Evolutionary conservation across 2,329 filamentous ascomycete genomes (phyloP).

Genomic region (Pleoardoris graminearum): DNA sequence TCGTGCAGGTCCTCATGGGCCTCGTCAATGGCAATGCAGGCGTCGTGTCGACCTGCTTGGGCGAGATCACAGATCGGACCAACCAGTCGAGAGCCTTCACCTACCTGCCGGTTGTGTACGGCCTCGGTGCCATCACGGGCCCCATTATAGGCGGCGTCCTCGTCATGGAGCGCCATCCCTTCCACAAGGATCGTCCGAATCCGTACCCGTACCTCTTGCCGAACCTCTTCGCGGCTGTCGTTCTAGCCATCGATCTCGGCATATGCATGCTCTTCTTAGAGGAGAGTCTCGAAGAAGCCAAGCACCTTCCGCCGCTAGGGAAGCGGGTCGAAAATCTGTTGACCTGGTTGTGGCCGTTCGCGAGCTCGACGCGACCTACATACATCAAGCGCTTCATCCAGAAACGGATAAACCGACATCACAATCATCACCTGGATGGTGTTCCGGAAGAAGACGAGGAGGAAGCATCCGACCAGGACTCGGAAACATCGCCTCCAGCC

Average conservation of each 20-base stretch:
- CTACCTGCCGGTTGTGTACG: constrained; percentile 95
- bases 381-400: constrained; percentile 55
- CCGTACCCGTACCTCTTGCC: constrained; percentile 82
- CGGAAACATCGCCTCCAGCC: constrained; percentile 40
- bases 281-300: constrained; percentile 76
- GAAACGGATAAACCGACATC: constrained; percentile 25
- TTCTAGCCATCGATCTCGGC: constrained; percentile 73
- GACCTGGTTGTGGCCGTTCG: constrained; percentile 71
- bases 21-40: constrained; percentile 93
- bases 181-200: constrained; percentile 55
- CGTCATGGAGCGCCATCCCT: constrained; percentile 65
- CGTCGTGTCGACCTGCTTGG: constrained; percentile 88
- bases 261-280: constrained; percentile 80
- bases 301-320: constrained; percentile 62
- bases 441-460: constrained; percentile 43
- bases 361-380: constrained; percentile 60
- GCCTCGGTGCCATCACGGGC: constrained; percentile 88
- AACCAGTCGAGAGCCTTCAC: constrained; percentile 95
- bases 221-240: constrained; percentile 74
- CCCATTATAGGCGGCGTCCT: constrained; percentile 87
- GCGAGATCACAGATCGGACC: constrained; percentile 90
- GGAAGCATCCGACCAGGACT: constrained; percentile 49
- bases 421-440: constrained; percentile 39
- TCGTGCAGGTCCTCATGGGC: constrained; percentile 89
- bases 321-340: constrained; percentile 64